phyloP scores from a whole-genome alignment of 176 grass and related monocot species.

The Musa acuminata region DNA sequence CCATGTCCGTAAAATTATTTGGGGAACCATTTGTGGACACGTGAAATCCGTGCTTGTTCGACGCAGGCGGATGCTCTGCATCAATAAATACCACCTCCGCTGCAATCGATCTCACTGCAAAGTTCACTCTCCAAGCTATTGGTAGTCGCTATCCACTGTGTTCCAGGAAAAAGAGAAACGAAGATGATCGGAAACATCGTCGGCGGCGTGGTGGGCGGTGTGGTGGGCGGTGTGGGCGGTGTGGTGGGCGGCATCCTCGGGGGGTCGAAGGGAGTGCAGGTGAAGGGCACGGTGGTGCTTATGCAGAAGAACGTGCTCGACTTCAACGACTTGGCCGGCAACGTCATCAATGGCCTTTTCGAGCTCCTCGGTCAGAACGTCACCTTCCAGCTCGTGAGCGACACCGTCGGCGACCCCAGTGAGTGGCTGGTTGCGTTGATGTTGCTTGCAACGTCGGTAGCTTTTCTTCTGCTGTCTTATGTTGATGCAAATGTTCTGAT shows the following conservation, averaged over 20 bases:
- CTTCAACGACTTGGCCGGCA: constrained; percentile 50
- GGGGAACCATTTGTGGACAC: no score
- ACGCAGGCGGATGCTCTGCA: no score
- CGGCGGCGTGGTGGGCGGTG: neutral
- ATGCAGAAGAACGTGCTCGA: constrained; percentile 64
- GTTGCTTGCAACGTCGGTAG: no score
- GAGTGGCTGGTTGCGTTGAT: neutral
- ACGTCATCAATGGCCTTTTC: constrained; percentile 39
- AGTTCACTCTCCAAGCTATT: no score
- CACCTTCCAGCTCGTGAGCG: constrained; percentile 62
- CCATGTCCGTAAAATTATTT: no score
- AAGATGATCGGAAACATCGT: neutral
- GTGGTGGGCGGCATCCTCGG: neutral
- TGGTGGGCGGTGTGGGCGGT: neutral
- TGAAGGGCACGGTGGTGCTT: constrained; percentile 46
- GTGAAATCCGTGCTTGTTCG: no score
- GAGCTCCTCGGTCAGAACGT: constrained; percentile 47
- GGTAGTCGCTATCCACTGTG: no score
- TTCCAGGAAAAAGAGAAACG: no score
- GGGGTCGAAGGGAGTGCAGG: constrained; percentile 2
- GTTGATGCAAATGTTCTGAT: no score
- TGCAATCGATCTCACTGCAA: no score
- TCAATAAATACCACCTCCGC: no score
- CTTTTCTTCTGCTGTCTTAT: no score
- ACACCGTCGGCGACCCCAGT: constrained; percentile 49